Conservation (phyloP, 1,284 basidiomycete species). For the Ceratobasidium sp. region DNA sequence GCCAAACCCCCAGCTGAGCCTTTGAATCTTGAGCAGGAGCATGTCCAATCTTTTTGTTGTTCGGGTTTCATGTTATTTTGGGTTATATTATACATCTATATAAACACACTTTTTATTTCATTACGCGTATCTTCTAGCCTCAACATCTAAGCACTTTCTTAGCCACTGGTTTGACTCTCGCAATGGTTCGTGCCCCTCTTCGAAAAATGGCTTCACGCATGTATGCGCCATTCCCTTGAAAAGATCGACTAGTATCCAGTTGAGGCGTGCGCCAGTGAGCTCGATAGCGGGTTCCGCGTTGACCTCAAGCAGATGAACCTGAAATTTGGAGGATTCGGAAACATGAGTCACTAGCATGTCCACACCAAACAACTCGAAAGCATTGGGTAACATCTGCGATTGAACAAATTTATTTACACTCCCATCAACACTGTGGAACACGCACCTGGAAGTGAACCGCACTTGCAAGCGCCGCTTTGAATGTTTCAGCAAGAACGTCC, state of each 20-base stretch:
- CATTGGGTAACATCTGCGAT: constrained; percentile 81
- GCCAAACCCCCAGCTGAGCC: constrained; percentile 6
- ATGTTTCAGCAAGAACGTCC: constrained; percentile 76
- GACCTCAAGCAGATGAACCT: constrained; percentile 85
- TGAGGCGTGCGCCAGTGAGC: constrained; percentile 84
- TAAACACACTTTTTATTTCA: background rate
- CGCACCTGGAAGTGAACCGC: constrained; percentile 87
- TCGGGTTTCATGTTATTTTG: background rate
- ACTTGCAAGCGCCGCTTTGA: constrained; percentile 83
- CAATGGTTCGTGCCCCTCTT: constrained; percentile 40
- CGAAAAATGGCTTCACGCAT: constrained; percentile 74
- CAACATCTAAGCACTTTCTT: constrained; percentile 61
- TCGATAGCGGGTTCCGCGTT: constrained; percentile 98
- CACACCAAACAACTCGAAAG: constrained; percentile 93
- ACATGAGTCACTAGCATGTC: constrained; percentile 82
- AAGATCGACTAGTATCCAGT: constrained; percentile 79
- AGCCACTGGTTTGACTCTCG: constrained; percentile 41
- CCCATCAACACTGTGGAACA: background rate
- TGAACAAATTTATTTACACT: constrained; percentile 44
- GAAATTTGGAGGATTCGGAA: constrained; percentile 50
- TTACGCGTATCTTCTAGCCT: constrained; percentile 46
- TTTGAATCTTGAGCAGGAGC: background rate
- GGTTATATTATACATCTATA: background rate
- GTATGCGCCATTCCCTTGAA: constrained; percentile 74
- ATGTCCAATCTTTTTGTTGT: background rate